Conservation (phyloP, 1,139 yeast genomes). For the Martiniozyma asiatica region DNA sequence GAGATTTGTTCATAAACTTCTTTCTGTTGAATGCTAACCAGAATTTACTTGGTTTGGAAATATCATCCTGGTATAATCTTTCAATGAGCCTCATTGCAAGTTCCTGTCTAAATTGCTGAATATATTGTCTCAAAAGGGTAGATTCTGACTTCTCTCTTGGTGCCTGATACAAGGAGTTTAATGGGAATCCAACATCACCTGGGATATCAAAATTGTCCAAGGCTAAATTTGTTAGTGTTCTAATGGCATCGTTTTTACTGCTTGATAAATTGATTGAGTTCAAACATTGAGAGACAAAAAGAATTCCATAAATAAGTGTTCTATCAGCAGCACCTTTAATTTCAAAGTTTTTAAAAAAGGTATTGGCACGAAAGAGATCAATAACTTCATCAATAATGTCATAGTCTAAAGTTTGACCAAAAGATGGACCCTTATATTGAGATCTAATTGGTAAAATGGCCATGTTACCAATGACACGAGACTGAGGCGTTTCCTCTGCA, state of each 20-base stretch:
- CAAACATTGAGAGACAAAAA: constrained; percentile 78
- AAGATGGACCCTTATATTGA: constrained; percentile 82
- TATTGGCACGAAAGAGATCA: constrained; percentile 89
- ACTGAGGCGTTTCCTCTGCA: constrained; percentile 41
- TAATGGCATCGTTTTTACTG: constrained; percentile 52
- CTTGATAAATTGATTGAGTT: constrained; percentile 39
- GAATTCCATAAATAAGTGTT: constrained; percentile 88
- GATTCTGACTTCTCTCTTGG: constrained; percentile 67
- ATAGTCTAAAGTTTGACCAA: constrained; percentile 69
- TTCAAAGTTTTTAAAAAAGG: constrained; percentile 93
- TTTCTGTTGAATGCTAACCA: constrained; percentile 96
- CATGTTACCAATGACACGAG: constrained; percentile 48
- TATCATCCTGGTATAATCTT: constrained; percentile 53
- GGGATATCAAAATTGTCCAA: constrained; percentile 85
- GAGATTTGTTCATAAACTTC: constrained; percentile 83
- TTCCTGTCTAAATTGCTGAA: constrained; percentile 92
- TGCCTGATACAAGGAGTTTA: constrained; percentile 71
- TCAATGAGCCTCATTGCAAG: constrained; percentile 69
- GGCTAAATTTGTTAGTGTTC: constrained; percentile 68
- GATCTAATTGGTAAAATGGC: constrained; percentile 77
- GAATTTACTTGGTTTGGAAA: constrained; percentile 50
- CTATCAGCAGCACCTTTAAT: constrained; percentile 94
- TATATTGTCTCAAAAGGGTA: constrained; percentile 66
- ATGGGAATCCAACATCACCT: constrained; percentile 90
- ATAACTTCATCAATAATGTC: constrained; percentile 86